These are phyloP conservation scores for Phallus indusiatus DNA, from an alignment of 768 basidiomycete species.

Conservation along the genomic window DNA sequence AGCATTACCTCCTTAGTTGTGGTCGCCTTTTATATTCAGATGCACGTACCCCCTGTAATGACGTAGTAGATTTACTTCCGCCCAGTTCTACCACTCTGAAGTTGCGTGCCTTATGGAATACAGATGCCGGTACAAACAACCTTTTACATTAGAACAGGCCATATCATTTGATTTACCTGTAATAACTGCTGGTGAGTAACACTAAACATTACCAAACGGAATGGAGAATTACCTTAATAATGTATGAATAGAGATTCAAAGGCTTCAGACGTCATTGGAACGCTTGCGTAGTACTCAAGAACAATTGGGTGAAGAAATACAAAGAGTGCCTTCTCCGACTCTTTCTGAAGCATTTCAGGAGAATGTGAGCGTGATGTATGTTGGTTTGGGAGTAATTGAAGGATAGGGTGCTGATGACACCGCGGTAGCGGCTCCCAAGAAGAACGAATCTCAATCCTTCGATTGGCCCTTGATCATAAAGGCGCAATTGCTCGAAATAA, in stretches of 20 bases:
- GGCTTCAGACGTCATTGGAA: slow-evolving; percentile 60
- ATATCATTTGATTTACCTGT: slow-evolving; percentile 52
- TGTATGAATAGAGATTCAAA: slow-evolving; percentile 51
- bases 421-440: slow-evolving; percentile 60
- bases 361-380: slow-evolving; percentile 65
- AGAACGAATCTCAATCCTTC: slow-evolving; percentile 63
- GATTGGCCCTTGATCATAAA: slow-evolving; percentile 53
- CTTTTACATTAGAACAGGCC: slow-evolving; percentile 63
- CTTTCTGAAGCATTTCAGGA: slow-evolving; percentile 54
- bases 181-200: slow-evolving; percentile 56
- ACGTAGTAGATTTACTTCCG: background rate
- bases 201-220: background rate
- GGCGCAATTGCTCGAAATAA: slow-evolving; percentile 33
- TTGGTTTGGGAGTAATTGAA: slow-evolving; percentile 2
- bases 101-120: slow-evolving; percentile 12
- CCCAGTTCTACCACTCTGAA: background rate
- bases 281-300: slow-evolving; percentile 56
- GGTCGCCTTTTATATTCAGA: background rate
- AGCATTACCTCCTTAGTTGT: too few species aligned
- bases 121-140: slow-evolving; percentile 56
- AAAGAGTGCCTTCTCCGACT: slow-evolving; percentile 42
- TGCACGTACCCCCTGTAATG: background rate
- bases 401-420: slow-evolving; percentile 4
- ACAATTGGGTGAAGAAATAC: slow-evolving; percentile 34
- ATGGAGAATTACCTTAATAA: background rate